Percentiles rank a stretch among this genome's conserved stretches.
phyloP scores from a whole-genome alignment of 129 eudicot species.

The Dittrichia graveolens region DNA sequence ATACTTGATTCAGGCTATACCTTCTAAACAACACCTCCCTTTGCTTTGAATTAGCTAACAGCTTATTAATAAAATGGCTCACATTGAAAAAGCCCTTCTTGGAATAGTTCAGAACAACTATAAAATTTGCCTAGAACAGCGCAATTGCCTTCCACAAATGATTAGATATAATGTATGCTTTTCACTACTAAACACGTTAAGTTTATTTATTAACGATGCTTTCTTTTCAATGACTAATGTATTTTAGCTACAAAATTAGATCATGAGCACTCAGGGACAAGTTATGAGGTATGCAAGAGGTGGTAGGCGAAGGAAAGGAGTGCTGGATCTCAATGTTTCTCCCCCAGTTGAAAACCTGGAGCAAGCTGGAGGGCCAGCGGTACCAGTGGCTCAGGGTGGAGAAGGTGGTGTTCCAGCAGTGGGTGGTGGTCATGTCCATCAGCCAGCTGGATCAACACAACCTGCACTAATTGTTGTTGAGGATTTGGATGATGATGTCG shows the following conservation, averaged over 20 bases:
- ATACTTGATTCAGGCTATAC: too few relatives aligned
- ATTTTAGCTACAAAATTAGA: constrained; percentile 10
- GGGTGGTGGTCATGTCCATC: constrained; percentile 13
- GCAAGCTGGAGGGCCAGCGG: constrained; percentile 43
- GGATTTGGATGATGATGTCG: constrained; percentile 72
- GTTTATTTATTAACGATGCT: not conserved
- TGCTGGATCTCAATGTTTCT: constrained; percentile 60
- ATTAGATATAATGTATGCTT: not conserved
- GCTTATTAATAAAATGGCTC: too few relatives aligned
- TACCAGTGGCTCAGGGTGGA: constrained; percentile 27
- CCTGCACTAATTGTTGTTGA: constrained; percentile 68
- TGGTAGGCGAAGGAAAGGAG: constrained; percentile 46
- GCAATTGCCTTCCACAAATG: too few relatives aligned
- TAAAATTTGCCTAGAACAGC: too few relatives aligned
- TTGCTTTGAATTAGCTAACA: too few relatives aligned
- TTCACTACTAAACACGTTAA: not conserved
- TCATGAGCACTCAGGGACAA: constrained; percentile 56
- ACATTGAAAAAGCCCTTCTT: too few relatives aligned
- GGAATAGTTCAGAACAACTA: too few relatives aligned
- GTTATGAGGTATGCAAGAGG: constrained; percentile 42
- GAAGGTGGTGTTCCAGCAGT: constrained; percentile 29
- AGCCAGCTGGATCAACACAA: constrained; percentile 33
- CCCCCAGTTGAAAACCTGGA: constrained; percentile 48
- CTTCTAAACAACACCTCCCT: too few relatives aligned
- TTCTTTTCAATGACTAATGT: constrained; percentile 10